Conservation (phyloP, 2,329 filamentous ascomycete species). For the Xylaria sp. region DNA sequence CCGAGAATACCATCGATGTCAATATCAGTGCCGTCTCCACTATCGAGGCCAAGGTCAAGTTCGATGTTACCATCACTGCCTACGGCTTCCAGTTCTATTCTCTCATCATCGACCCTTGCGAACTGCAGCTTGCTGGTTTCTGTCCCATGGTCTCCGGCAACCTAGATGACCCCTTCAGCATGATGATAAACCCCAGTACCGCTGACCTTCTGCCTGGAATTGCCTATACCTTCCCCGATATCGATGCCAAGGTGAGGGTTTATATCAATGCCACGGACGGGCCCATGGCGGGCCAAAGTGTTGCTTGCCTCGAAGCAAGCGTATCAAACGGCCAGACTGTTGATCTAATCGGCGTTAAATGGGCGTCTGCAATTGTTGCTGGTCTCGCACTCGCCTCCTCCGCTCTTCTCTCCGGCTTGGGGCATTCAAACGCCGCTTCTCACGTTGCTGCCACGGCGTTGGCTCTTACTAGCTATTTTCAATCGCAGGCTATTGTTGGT, state of each 20-base stretch:
- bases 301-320: slow-evolving; percentile 88
- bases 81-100: slow-evolving; percentile 77
- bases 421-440: slow-evolving; percentile 92
- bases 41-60: slow-evolving; percentile 78
- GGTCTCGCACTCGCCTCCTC: slow-evolving; percentile 85
- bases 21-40: slow-evolving; percentile 78
- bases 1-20: slow-evolving; percentile 72
- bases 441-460: slow-evolving; percentile 94
- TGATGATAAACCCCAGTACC: slow-evolving; percentile 66
- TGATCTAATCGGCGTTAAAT: slow-evolving; percentile 87
- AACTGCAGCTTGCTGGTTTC: slow-evolving; percentile 70
- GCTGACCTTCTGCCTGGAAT: slow-evolving; percentile 79
- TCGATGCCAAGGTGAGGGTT: slow-evolving; percentile 86
- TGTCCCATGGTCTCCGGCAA: slow-evolving; percentile 85
- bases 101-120: slow-evolving; percentile 75
- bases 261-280: slow-evolving; percentile 79
- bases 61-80: slow-evolving; percentile 75
- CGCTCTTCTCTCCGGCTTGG: slow-evolving; percentile 87
- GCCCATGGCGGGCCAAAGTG: slow-evolving; percentile 61
- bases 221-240: slow-evolving; percentile 88
- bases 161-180: slow-evolving; percentile 64
- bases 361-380: slow-evolving; percentile 88
- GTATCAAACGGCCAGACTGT: slow-evolving; percentile 94
- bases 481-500: slow-evolving; percentile 90
- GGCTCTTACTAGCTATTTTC: slow-evolving; percentile 95